Evolutionary conservation across 1,284 basidiomycete species (phyloP), one percentile per base, ranked within the genome.

Genomic region (Boletus sp.): DNA sequence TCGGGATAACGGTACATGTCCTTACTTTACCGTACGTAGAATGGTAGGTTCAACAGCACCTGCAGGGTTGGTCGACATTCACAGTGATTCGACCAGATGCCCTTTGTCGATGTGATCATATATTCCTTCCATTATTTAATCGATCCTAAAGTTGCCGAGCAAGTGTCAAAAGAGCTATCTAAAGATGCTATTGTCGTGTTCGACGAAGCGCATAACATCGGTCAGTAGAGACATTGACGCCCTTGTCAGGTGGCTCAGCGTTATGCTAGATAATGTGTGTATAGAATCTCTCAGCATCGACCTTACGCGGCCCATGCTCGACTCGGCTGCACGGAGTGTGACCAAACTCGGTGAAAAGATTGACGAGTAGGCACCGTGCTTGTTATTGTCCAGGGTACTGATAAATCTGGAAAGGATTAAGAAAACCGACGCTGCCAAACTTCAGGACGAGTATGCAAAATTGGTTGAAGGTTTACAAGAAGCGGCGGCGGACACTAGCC

Each of bases 91-190:
- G n/a, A 41, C 20, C 58, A 96, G 94, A 87, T 99, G 79, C 87
- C 93, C 0, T 96, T 94, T 65, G 90, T 92, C 48, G 91, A 97
- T 67, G 79, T 99, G 54, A 83, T 99, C 68, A 98, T 99, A 68
- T 99, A 98, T 69, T 98, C 95, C 27, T 99, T 99, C 72, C 96
- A 99, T 68, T 99, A 99, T 67, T 78, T 99, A 20, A 81, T 99
- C 37, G 96, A 99, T 70, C 96, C 96, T 0, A 99, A 99, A 71
- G 94, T 99, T 34, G 96, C 96, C 0, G 95, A 99, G 61, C 94
- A 98, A 72, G 96, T 99, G 12, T 98, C 94, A 6, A 94, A 93
- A 62, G 95, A 99, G 66, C 79, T 99, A 72, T 92, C 90, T 26
- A 98, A 98, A 60, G 96, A 99, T 65, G 86, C 93, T 36, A 99